Percentiles rank a stretch among this genome's conserved stretches.
Conservation (phyloP, 306 rosid genomes). For the Fragaria vesca region DNA sequence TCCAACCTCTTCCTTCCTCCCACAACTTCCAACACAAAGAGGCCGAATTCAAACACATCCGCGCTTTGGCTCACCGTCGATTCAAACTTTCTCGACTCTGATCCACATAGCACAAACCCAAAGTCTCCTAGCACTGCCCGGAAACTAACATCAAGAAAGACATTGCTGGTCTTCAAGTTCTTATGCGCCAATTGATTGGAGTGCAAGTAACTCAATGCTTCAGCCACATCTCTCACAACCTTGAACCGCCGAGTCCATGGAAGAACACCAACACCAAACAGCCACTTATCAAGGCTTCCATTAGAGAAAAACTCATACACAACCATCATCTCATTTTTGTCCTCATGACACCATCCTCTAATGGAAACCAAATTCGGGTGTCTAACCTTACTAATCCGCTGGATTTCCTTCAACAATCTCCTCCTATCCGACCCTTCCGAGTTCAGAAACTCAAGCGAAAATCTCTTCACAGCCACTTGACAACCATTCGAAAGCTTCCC, state of each 20-base stretch:
- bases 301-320: conserved; percentile 63
- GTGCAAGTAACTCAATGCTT: conserved; percentile 55
- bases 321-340: conserved; percentile 49
- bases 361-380: conserved; percentile 70
- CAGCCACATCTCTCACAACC: conserved; percentile 61
- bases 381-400: conserved; percentile 42
- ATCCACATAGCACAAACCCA: conserved; percentile 55
- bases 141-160: conserved; percentile 68
- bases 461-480: conserved; percentile 62
- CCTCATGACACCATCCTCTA: conserved; percentile 66
- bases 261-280: conserved; percentile 69
- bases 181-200: conserved; percentile 58
- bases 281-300: conserved; percentile 76
- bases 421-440: conserved; percentile 54
- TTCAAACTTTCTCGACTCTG: conserved; percentile 60
- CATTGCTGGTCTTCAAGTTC: conserved; percentile 71
- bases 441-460: conserved; percentile 51
- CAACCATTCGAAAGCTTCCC: conserved; percentile 64
- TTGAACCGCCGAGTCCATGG: conserved; percentile 75
- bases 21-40: conserved; percentile 69
- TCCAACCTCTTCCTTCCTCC: conserved; percentile 58
- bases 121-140: conserved; percentile 68
- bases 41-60: conserved; percentile 75
- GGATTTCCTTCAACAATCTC: conserved; percentile 64
- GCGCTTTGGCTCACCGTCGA: conserved; percentile 49